Evolutionary conservation across 306 rosid genomes (phyloP).

Genomic region (Fagus crenata): DNA sequence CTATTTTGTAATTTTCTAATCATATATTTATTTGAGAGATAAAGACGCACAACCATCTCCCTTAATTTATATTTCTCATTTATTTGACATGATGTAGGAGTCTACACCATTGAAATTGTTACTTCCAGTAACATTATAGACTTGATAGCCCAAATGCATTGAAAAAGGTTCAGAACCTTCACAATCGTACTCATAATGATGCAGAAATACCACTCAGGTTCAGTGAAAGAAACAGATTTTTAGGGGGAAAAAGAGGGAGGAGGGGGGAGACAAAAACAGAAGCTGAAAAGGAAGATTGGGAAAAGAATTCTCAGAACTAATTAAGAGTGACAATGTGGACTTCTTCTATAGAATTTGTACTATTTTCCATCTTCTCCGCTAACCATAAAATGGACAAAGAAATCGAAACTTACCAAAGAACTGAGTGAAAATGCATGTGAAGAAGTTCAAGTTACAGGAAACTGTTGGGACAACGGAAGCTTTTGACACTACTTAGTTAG

Average conservation of each 20-base stretch:
- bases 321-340: not conserved
- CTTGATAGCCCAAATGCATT: not conserved
- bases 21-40: not conserved
- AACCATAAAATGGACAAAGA: conserved; percentile 11
- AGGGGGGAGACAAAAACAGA: too few relatives aligned
- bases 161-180: not conserved
- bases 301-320: not conserved
- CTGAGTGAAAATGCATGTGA: conserved; percentile 90
- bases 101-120: not conserved
- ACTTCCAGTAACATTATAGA: not conserved
- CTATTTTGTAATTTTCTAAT: not conserved
- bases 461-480: not conserved
- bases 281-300: not conserved
- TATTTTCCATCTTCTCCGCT: conserved; percentile 7
- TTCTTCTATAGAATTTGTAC: not conserved
- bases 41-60: not conserved
- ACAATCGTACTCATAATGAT: not conserved
- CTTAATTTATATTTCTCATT: not conserved
- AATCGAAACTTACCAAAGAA: conserved; percentile 69
- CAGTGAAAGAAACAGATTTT: not conserved
- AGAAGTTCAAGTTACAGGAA: conserved; percentile 93
- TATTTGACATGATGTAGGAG: not conserved
- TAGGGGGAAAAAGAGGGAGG: too few relatives aligned
- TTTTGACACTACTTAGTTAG: too few relatives aligned
- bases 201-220: not conserved